Percentiles rank a stretch among this genome's conserved stretches.
These are phyloP conservation scores for Leccinum subatratum DNA, from an alignment of 1,284 basidiomycete genomes.

Conservation along the genomic window DNA sequence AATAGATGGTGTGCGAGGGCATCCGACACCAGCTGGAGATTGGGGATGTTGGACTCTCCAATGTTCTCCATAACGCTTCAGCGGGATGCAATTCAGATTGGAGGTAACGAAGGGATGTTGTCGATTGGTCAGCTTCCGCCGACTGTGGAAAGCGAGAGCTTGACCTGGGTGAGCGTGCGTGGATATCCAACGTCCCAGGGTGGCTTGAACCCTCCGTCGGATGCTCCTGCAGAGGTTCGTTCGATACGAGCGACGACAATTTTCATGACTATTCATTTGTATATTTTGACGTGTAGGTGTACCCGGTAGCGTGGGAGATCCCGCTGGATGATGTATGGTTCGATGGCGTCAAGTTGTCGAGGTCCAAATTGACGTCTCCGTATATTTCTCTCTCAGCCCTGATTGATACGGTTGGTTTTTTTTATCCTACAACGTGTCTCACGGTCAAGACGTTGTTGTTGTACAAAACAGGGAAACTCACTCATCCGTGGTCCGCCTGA, in stretches of 20 bases:
- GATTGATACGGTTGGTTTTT: slow-evolving; percentile 32
- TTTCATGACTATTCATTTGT: slow-evolving; percentile 9
- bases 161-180: slow-evolving; percentile 52
- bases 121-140: slow-evolving; percentile 50
- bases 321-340: slow-evolving; percentile 36
- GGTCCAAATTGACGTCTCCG: slow-evolving; percentile 28
- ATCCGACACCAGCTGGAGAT: slow-evolving; percentile 93
- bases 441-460: background rate
- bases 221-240: slow-evolving; percentile 46
- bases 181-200: slow-evolving; percentile 40
- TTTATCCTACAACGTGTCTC: background rate
- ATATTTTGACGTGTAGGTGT: slow-evolving; percentile 21
- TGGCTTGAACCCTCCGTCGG: slow-evolving; percentile 40
- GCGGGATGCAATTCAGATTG: slow-evolving; percentile 47
- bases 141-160: slow-evolving; percentile 35
- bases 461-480: slow-evolving; percentile 46
- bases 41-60: slow-evolving; percentile 32
- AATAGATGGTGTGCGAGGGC: slow-evolving; percentile 97
- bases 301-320: slow-evolving; percentile 37
- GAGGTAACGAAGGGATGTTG: slow-evolving; percentile 47
- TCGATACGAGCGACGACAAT: background rate
- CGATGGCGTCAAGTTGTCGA: slow-evolving; percentile 31
- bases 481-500: slow-evolving; percentile 53
- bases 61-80: slow-evolving; percentile 46
- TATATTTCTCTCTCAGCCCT: slow-evolving; percentile 34